These are phyloP conservation scores for Physcomitrium patens DNA, from an alignment of 225 moss, liverwort and hornwort species.

Conservation along the genomic window DNA sequence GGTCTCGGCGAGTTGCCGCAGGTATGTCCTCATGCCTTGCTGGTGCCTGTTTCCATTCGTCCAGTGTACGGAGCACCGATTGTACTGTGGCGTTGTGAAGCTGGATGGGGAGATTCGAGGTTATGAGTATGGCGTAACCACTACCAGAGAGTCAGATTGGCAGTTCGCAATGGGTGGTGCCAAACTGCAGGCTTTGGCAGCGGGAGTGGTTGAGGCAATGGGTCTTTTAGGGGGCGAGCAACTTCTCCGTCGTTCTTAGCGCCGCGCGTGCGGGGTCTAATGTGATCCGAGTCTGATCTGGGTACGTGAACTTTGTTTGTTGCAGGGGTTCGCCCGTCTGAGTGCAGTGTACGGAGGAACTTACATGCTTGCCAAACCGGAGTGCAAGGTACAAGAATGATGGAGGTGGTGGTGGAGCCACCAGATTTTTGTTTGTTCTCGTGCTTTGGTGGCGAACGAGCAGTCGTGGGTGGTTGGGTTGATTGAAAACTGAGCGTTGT, in stretches of 20 bases:
- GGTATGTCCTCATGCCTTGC: constrained; percentile 37
- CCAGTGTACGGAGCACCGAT: not conserved
- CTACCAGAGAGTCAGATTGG: not conserved
- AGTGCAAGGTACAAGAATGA: constrained; percentile 74
- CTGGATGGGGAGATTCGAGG: not conserved
- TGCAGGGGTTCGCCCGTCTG: constrained; percentile 92
- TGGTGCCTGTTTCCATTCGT: not conserved
- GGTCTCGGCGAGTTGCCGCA: constrained; percentile 95
- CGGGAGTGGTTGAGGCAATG: not conserved
- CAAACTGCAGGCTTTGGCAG: not conserved
- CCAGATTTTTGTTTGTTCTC: not conserved
- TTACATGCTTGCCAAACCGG: constrained; percentile 96
- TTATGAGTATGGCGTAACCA: not conserved
- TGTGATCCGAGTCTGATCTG: not conserved
- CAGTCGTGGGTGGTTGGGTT: not conserved
- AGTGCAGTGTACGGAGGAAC: constrained; percentile 99
- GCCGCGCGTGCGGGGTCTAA: too few species aligned
- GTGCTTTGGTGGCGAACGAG: not conserved
- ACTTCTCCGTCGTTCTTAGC: too few species aligned
- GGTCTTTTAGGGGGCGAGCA: not conserved
- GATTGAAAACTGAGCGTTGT: not conserved
- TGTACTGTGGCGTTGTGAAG: not conserved
- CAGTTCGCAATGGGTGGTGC: not conserved
- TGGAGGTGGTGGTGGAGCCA: not conserved
- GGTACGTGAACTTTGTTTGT: not conserved